A percentile compares a stretch with the other conserved stretches of the same genome.
These are phyloP conservation scores for Alternaria brassicicola DNA, from an alignment of 2,329 filamentous ascomycete species.

Conservation along the genomic window DNA sequence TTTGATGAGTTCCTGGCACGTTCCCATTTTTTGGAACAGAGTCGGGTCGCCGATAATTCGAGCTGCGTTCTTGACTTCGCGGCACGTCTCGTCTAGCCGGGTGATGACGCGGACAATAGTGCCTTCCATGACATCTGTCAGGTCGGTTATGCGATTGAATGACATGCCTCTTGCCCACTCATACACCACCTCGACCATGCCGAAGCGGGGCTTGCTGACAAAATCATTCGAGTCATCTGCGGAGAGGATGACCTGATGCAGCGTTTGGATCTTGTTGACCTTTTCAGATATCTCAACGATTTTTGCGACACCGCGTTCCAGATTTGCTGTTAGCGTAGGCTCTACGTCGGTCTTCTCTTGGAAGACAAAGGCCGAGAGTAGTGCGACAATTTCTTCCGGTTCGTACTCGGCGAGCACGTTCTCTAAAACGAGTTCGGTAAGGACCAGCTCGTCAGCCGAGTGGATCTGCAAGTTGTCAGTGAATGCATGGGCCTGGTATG, in stretches of 20 bases:
- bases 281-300: slow-evolving; percentile 92
- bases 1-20: slow-evolving; percentile 97
- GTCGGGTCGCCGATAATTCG: slow-evolving; percentile 93
- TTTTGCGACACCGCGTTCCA: slow-evolving; percentile 81
- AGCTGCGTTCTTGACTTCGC: slow-evolving; percentile 96
- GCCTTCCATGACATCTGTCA: slow-evolving; percentile 95
- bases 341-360: slow-evolving; percentile 90
- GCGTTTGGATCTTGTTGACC: slow-evolving; percentile 86
- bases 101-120: slow-evolving; percentile 97
- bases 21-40: slow-evolving; percentile 95
- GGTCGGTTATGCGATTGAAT: slow-evolving; percentile 94
- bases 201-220: slow-evolving; percentile 83
- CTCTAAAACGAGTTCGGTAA: slow-evolving; percentile 94
- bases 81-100: slow-evolving; percentile 90
- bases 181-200: slow-evolving; percentile 95
- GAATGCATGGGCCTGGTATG: not conserved
- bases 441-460: slow-evolving; percentile 92
- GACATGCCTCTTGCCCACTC: slow-evolving; percentile 98
- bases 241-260: slow-evolving; percentile 89
- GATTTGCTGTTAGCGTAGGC: slow-evolving; percentile 78
- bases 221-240: slow-evolving; percentile 93
- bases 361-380: slow-evolving; percentile 95
- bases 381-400: slow-evolving; percentile 92
- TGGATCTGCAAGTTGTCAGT: slow-evolving; percentile 66
- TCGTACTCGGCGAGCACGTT: slow-evolving; percentile 96